Evolutionary conservation across 2,329 filamentous ascomycete species (phyloP).

Genomic region (Apiospora arundinis): DNA sequence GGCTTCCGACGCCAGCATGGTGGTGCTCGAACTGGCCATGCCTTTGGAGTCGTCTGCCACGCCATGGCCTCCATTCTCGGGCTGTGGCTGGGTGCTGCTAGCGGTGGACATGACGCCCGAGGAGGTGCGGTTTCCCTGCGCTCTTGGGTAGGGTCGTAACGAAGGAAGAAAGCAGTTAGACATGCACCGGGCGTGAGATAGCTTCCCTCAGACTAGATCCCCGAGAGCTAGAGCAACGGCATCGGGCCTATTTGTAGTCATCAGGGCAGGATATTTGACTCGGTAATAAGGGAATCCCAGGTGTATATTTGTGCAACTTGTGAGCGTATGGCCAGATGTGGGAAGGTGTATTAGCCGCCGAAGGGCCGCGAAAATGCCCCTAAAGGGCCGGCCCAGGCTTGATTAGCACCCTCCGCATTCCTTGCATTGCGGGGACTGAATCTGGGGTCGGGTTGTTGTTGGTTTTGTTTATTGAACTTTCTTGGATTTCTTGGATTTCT

Average conservation of each 20-base stretch:
- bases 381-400: conserved; percentile 8
- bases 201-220: neutral
- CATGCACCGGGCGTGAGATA: neutral
- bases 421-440: conserved; percentile 5
- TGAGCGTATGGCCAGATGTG: neutral
- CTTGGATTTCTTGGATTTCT: conserved; percentile 13
- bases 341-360: neutral
- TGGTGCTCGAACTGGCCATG: neutral
- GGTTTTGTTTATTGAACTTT: neutral
- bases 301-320: neutral
- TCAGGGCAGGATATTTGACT: neutral
- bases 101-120: neutral
- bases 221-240: conserved; percentile 12
- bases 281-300: neutral
- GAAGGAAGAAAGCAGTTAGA: conserved; percentile 1
- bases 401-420: neutral
- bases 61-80: neutral
- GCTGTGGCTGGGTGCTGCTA: neutral
- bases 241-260: conserved; percentile 15
- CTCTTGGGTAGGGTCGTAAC: neutral
- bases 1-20: conserved; percentile 42
- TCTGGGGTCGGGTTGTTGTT: conserved; percentile 8
- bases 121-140: neutral
- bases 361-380: conserved; percentile 5
- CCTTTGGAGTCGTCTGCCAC: conserved; percentile 1